A percentile compares a stretch with the other conserved stretches of the same genome.
phyloP scores from a whole-genome alignment of 2,329 filamentous ascomycete species.

The Fonsecaea pedrosoi region DNA sequence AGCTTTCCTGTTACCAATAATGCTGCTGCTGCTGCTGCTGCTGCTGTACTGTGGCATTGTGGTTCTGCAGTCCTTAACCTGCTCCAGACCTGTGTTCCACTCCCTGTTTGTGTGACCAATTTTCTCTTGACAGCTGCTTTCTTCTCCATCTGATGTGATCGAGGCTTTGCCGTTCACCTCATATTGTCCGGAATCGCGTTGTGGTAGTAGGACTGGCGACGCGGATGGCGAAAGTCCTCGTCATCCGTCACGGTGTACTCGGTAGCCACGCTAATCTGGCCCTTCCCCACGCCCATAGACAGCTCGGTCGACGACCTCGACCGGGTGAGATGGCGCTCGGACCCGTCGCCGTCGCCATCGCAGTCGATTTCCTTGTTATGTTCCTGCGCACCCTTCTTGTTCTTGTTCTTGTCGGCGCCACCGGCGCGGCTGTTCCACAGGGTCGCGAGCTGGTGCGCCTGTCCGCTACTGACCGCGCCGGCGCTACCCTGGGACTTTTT shows the following conservation, averaged over 20 bases:
- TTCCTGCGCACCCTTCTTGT: not conserved
- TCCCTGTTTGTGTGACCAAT: no score
- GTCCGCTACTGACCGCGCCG: not conserved
- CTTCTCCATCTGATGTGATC: no score
- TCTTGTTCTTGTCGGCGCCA: not conserved
- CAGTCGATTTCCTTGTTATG: not conserved
- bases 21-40: no score
- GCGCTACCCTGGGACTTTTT: not conserved
- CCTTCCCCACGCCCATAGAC: not conserved
- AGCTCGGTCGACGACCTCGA: not conserved
- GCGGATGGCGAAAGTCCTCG: not conserved
- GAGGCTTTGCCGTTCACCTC: not conserved
- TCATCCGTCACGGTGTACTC: not conserved
- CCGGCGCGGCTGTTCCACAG: not conserved
- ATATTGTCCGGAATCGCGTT: not conserved
- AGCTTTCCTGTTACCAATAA: no score
- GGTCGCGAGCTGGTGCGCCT: not conserved
- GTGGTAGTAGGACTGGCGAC: not conserved
- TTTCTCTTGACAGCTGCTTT: no score
- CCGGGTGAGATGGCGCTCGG: not conserved
- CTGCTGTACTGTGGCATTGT: no score
- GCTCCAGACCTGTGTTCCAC: not conserved
- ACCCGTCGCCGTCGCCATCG: not conserved
- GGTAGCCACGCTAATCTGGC: not conserved
- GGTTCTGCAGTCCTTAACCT: not conserved